Evolutionary conservation across 805 yeast species (phyloP), one percentile per base, ranked within the genome.

Genomic region (Metschnikowia corniflorae): DNA sequence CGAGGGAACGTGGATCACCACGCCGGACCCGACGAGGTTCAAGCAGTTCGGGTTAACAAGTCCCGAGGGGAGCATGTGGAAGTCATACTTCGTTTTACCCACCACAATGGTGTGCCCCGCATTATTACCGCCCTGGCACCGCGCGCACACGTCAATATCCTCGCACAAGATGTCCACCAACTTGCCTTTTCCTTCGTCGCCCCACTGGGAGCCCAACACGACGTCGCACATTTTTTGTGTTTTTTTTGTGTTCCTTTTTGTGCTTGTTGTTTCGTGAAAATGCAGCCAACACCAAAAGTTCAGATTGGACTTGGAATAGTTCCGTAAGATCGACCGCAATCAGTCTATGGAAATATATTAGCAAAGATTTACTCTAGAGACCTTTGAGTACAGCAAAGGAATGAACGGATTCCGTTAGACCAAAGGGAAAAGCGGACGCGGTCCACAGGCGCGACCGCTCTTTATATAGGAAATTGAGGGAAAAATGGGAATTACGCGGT

Each of bases 71-170:
- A 93, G 77, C 96, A 93, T 91, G 69, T 93, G 98, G 82, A 93
- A 93, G 63, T 93, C 98, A 60, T 89, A 93, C 65, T 88, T 91
- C 55, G 74, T 75, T 30, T 80, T 82, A 43, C 80, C 80, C 34
- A 88, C 98, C 32, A 93, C 97, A 55, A 93, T 93, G 29, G 99
- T 93, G 63, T 93, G 99, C 23, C 99, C 99, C 19, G 99, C 99
- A 60, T 93, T 93, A 73, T 93, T 93, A 58, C 99, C 99, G 65
- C 99, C 99, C 60, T 84, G 89, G 68, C 97, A 91, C 62, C 99
- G 78, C 19, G 97, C 97, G 62, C 97, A 94, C 27, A 93, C 91
- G 51, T 93, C 97, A 53, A 93, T 83, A 50, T 86, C 80, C 55
- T 91, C 97, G 66, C 97, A 94, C 35, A 93, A 75, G 39, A 93